A percentile compares a stretch with the other conserved stretches of the same genome.
These are phyloP conservation scores for Penicillium sp. DNA, from an alignment of 2,329 filamentous ascomycete species.

Conservation along the genomic window DNA sequence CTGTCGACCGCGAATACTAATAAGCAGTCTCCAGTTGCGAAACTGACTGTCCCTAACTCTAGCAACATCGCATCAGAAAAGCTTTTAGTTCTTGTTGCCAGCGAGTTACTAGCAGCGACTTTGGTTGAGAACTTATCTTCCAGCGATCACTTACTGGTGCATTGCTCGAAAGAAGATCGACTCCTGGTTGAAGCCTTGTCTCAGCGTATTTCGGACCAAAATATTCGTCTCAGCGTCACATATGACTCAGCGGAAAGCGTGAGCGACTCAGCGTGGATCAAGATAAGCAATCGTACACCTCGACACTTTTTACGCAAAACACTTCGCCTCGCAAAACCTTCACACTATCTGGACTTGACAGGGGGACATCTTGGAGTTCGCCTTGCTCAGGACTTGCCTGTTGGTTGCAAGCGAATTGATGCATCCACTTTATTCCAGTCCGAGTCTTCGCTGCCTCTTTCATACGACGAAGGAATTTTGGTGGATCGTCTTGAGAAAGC, in stretches of 20 bases:
- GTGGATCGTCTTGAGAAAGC: background rate
- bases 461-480: background rate
- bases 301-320: background rate
- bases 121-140: background rate
- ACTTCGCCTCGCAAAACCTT: background rate
- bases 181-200: background rate
- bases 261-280: background rate
- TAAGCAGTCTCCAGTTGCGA: background rate
- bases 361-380: background rate
- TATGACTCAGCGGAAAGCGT: background rate
- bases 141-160: background rate
- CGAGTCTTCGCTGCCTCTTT: background rate
- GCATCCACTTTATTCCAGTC: background rate
- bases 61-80: background rate
- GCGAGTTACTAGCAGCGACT: background rate
- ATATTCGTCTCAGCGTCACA: background rate
- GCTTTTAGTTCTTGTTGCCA: background rate
- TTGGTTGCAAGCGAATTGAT: background rate
- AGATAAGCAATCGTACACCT: background rate
- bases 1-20: background rate
- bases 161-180: background rate
- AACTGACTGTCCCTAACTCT: background rate
- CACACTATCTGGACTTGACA: background rate
- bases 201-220: background rate
- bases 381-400: background rate